Evolutionary conservation across 345 rosid species (phyloP).

Genomic region (Moringa oleifera): DNA sequence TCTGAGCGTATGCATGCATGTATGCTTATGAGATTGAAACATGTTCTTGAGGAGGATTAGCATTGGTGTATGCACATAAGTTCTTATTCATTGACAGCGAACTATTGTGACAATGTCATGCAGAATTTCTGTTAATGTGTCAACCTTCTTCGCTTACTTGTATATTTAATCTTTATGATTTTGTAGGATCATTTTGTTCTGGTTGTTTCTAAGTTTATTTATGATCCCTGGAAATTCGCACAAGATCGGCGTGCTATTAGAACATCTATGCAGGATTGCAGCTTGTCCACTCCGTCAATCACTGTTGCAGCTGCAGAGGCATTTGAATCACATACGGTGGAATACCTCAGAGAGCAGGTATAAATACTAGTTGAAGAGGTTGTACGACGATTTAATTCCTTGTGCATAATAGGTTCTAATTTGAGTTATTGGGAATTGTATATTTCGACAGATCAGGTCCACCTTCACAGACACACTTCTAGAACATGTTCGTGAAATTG

Average conservation of each 20-base stretch:
- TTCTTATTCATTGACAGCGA: background rate
- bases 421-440: constrained; percentile 1
- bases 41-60: constrained; percentile 1
- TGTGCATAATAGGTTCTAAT: constrained; percentile 3
- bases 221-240: constrained; percentile 80
- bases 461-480: constrained; percentile 66
- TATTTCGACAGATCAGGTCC: constrained; percentile 52
- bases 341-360: constrained; percentile 75
- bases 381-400: constrained; percentile 13
- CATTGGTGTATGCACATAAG: background rate
- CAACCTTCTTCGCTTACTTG: background rate
- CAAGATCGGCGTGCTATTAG: constrained; percentile 43
- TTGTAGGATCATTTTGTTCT: constrained; percentile 78
- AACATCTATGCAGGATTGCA: constrained; percentile 36
- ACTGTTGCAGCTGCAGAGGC: constrained; percentile 55
- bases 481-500: constrained; percentile 57
- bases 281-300: constrained; percentile 63
- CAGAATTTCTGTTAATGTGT: background rate
- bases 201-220: constrained; percentile 78
- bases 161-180: constrained; percentile 19
- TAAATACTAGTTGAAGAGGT: constrained; percentile 1
- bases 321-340: constrained; percentile 55
- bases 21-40: too few species aligned
- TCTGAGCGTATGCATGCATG: too few species aligned
- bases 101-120: background rate